These are phyloP conservation scores for Proliferodiscus dingleyae DNA, from an alignment of 2,329 filamentous ascomycete species.

Conservation along the genomic window DNA sequence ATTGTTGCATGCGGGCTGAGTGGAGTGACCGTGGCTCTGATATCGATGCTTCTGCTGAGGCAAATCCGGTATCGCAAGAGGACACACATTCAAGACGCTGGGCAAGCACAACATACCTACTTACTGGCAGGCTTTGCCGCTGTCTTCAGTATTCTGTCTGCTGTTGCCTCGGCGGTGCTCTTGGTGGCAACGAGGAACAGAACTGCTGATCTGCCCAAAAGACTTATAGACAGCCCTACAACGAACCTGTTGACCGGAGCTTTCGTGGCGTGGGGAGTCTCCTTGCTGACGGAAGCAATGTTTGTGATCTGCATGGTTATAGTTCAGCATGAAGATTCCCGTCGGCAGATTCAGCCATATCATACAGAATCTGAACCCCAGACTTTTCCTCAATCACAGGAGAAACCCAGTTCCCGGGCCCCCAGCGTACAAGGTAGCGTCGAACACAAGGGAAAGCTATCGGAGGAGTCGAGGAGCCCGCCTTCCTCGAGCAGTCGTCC, in stretches of 20 bases:
- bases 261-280: constrained; percentile 28
- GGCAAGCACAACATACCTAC: constrained; percentile 25
- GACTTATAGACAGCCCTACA: constrained; percentile 17
- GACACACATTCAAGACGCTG: constrained; percentile 23
- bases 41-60: constrained; percentile 22
- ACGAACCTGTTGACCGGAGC: constrained; percentile 21
- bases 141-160: constrained; percentile 22
- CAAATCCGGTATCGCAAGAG: constrained; percentile 27
- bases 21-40: constrained; percentile 19
- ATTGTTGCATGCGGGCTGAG: constrained; percentile 26
- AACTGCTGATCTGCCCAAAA: constrained; percentile 17
- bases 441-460: constrained; percentile 14
- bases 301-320: constrained; percentile 28
- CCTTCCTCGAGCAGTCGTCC: constrained; percentile 41
- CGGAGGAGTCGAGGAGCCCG: constrained; percentile 21
- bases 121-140: constrained; percentile 25
- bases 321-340: constrained; percentile 25
- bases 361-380: constrained; percentile 15
- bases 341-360: constrained; percentile 26
- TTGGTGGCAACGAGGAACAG: constrained; percentile 22
- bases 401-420: constrained; percentile 11
- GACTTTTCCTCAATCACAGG: constrained; percentile 21
- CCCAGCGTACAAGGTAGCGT: constrained; percentile 12
- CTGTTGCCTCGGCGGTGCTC: constrained; percentile 22
- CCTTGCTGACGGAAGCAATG: constrained; percentile 23